These are phyloP conservation scores for Fusarium equiseti DNA, from an alignment of 2,329 filamentous ascomycete genomes.

Conservation along the genomic window DNA sequence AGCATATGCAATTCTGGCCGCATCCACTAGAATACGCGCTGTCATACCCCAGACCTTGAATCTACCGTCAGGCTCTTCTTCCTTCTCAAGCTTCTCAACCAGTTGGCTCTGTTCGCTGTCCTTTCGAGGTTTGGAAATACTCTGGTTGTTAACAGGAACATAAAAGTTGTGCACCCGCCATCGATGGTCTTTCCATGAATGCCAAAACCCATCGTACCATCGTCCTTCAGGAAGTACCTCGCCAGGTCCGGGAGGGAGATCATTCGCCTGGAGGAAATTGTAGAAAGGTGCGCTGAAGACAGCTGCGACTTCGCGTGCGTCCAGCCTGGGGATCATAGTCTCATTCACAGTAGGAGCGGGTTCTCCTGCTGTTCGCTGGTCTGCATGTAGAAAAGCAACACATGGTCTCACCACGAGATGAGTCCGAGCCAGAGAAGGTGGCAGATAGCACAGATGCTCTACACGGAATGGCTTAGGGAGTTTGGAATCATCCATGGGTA, in stretches of 20 bases:
- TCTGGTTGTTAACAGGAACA: conserved; percentile 81
- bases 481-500: conserved; percentile 76
- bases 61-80: conserved; percentile 61
- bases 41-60: conserved; percentile 98
- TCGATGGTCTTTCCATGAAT: conserved; percentile 78
- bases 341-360: conserved; percentile 68
- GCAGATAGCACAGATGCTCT: conserved; percentile 88
- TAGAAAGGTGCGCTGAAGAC: conserved; percentile 92
- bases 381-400: conserved; percentile 80
- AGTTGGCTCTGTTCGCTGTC: conserved; percentile 58
- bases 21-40: conserved; percentile 88
- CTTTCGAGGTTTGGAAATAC: conserved; percentile 70
- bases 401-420: conserved; percentile 81
- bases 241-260: conserved; percentile 62
- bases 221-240: conserved; percentile 62
- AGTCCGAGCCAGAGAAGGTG: conserved; percentile 78
- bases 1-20: conserved; percentile 84
- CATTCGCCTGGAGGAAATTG: conserved; percentile 77
- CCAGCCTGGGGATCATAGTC: conserved; percentile 80
- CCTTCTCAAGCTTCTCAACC: conserved; percentile 60
- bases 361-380: conserved; percentile 55
- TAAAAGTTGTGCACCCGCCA: conserved; percentile 95
- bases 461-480: conserved; percentile 84
- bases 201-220: conserved; percentile 91
- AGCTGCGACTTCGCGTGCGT: conserved; percentile 91